phyloP scores from a whole-genome alignment of 768 basidiomycete species.

The Pisolithus microcarpus region DNA sequence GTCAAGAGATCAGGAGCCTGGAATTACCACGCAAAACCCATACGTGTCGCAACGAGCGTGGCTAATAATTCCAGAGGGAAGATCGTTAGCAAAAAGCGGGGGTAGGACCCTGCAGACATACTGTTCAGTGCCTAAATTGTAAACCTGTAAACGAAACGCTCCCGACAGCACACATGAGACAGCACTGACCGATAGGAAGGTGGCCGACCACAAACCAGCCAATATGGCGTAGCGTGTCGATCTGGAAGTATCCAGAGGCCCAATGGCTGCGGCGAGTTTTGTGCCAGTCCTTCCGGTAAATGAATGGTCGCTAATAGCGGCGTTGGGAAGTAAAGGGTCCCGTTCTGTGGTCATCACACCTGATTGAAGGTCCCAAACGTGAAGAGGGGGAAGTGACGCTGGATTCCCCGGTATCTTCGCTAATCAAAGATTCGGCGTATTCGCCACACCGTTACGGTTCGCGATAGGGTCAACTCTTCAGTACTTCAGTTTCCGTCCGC shows the following conservation, averaged over 20 bases:
- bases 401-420: too few relatives aligned
- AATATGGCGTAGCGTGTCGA: slow-evolving; percentile 60
- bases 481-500: too few relatives aligned
- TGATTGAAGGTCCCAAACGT: too few relatives aligned
- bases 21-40: slow-evolving; percentile 15
- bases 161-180: background rate
- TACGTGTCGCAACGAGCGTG: slow-evolving; percentile 74
- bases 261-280: slow-evolving; percentile 16
- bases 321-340: slow-evolving; percentile 22
- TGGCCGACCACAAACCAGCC: slow-evolving; percentile 66
- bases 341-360: slow-evolving; percentile 25
- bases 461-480: too few relatives aligned
- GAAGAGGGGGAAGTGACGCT: too few relatives aligned
- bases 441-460: too few relatives aligned
- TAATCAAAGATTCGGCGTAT: too few relatives aligned
- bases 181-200: slow-evolving; percentile 61
- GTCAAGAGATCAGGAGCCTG: slow-evolving; percentile 2
- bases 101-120: slow-evolving; percentile 24
- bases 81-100: background rate
- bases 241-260: slow-evolving; percentile 55
- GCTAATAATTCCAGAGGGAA: slow-evolving; percentile 30
- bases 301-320: too few relatives aligned
- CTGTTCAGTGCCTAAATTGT: slow-evolving; percentile 43
- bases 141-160: slow-evolving; percentile 2
- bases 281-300: background rate